These are phyloP conservation scores for Xylaria acuta DNA, from an alignment of 495 filamentous ascomycete species.

Conservation along the genomic window DNA sequence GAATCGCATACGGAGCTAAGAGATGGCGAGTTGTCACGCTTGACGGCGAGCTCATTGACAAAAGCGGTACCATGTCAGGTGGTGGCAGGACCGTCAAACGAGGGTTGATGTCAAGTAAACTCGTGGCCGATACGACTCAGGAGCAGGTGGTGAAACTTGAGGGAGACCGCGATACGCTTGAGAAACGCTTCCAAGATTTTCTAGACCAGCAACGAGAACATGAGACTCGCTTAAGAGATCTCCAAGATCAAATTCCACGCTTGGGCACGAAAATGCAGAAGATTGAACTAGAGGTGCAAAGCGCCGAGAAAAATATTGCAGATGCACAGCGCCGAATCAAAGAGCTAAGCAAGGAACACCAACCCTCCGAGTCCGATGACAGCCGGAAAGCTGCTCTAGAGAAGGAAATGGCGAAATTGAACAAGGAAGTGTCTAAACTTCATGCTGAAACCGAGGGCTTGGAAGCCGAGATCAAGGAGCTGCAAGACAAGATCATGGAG, in stretches of 20 bases:
- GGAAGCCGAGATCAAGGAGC: conserved; percentile 86
- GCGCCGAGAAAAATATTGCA: conserved; percentile 78
- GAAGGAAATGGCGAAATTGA: conserved; percentile 75
- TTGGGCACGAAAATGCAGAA: conserved; percentile 93
- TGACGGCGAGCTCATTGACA: conserved; percentile 94
- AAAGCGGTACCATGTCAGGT: conserved; percentile 97
- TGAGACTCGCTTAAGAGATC: conserved; percentile 71
- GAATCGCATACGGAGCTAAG: conserved; percentile 90
- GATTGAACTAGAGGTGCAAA: conserved; percentile 86
- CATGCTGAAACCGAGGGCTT: conserved; percentile 81
- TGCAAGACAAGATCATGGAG: conserved; percentile 98
- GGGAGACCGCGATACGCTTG: conserved; percentile 80
- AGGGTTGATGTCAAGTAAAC: conserved; percentile 94
- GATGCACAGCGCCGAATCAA: conserved; percentile 84
- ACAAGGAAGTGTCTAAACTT: conserved; percentile 80
- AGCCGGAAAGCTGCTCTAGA: conserved; percentile 70
- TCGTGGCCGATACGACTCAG: conserved; percentile 80
- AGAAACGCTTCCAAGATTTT: conserved; percentile 78
- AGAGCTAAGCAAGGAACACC: conserved; percentile 80
- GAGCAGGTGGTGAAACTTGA: conserved; percentile 90
- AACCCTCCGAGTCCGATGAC: conserved; percentile 80
- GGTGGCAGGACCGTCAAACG: conserved; percentile 87
- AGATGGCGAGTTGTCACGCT: conserved; percentile 96
- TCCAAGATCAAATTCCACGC: conserved; percentile 82
- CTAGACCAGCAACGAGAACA: conserved; percentile 80